Conservation (phyloP, 305 asterid species). For the Solanum hybrid region DNA sequence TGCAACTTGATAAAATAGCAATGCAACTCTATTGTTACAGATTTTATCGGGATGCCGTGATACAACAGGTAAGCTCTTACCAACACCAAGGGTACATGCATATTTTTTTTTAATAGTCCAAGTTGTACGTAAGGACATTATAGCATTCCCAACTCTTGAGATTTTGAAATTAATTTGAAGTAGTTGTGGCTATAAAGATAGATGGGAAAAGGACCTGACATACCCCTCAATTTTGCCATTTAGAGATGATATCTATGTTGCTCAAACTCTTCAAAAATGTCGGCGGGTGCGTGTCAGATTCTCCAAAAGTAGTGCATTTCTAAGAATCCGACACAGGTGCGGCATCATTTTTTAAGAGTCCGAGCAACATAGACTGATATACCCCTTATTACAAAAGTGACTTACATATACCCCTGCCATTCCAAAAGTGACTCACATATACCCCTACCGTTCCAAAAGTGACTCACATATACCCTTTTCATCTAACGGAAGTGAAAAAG, state of each 20-base stretch:
- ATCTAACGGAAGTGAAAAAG: neutral
- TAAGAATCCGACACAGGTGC: neutral
- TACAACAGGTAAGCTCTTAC: slow-evolving; percentile 59
- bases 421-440: neutral
- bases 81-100: neutral
- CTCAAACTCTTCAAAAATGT: neutral
- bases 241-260: neutral
- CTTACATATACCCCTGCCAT: neutral
- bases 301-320: neutral
- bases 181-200: neutral
- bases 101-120: neutral
- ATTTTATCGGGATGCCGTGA: slow-evolving; percentile 90
- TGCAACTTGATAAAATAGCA: slow-evolving; percentile 84
- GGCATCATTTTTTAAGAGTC: neutral
- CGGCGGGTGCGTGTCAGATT: neutral
- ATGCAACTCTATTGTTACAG: slow-evolving; percentile 74
- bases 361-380: neutral
- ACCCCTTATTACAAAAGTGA: neutral
- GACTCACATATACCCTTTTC: neutral
- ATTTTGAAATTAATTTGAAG: neutral
- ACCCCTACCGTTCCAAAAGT: neutral
- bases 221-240: neutral
- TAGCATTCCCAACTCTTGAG: neutral
- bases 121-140: neutral
- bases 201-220: neutral